Conservation (phyloP, 2,329 filamentous ascomycete species). For the Exophiala viscosa region DNA sequence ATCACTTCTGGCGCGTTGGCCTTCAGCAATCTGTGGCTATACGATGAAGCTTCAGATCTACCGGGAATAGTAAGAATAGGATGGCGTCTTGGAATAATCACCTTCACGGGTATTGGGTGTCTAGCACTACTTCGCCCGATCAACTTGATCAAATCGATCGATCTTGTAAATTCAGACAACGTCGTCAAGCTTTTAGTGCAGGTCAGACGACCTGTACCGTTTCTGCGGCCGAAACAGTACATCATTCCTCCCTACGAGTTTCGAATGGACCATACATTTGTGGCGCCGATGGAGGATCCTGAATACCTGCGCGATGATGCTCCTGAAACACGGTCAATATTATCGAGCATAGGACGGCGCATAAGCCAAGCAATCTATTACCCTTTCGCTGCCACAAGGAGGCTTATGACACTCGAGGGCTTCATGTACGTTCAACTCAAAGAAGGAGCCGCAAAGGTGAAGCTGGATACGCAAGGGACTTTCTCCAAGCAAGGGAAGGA, state of each 20-base stretch:
- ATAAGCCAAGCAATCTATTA: constrained; percentile 20
- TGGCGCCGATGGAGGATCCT: constrained; percentile 18
- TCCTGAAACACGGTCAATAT: background rate
- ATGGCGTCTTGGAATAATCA: constrained; percentile 17
- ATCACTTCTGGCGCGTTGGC: constrained; percentile 12
- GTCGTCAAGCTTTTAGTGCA: constrained; percentile 18
- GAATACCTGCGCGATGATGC: constrained; percentile 6
- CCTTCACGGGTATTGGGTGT: constrained; percentile 13
- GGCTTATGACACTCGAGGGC: constrained; percentile 17
- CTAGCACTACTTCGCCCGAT: constrained; percentile 15
- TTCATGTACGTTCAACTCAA: constrained; percentile 17
- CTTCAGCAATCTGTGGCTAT: constrained; percentile 14
- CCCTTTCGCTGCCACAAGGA: constrained; percentile 16
- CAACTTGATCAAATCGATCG: constrained; percentile 18
- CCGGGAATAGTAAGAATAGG: constrained; percentile 14
- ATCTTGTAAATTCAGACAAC: constrained; percentile 11
- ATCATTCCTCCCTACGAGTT: constrained; percentile 17
- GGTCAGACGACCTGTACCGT: constrained; percentile 18
- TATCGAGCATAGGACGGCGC: constrained; percentile 3
- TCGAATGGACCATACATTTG: constrained; percentile 17
- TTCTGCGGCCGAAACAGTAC: constrained; percentile 16
- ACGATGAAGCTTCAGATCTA: constrained; percentile 7
- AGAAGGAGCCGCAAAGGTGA: constrained; percentile 5
- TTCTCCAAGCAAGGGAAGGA: constrained; percentile 18
- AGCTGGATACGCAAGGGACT: constrained; percentile 17